These are phyloP conservation scores for Fraxinus ornus DNA, from an alignment of 305 asterid species.

Conservation along the genomic window DNA sequence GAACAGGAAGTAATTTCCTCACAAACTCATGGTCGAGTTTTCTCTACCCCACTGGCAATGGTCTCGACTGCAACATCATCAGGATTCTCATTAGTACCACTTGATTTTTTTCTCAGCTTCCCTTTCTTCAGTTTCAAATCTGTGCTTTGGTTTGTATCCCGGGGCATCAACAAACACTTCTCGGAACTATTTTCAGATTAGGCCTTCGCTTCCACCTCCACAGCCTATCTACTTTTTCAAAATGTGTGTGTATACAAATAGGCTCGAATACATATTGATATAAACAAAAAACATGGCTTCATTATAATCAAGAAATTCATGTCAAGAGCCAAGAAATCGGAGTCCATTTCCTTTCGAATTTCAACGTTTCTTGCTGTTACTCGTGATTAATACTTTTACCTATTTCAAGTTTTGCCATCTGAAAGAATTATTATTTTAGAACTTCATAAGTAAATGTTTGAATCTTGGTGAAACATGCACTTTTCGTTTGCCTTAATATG, in stretches of 20 bases:
- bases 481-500: background rate
- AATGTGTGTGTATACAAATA: background rate
- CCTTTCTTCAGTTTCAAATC: conserved; percentile 25
- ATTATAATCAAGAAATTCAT: background rate
- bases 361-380: background rate
- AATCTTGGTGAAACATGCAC: background rate
- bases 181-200: conserved; percentile 34
- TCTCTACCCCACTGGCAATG: conserved; percentile 38
- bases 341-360: background rate
- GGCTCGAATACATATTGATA: background rate
- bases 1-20: conserved; percentile 37
- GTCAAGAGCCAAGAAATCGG: background rate
- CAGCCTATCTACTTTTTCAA: background rate
- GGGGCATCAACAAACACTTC: conserved; percentile 23
- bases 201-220: conserved; percentile 43
- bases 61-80: conserved; percentile 78
- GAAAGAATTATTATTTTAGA: background rate
- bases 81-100: conserved; percentile 66
- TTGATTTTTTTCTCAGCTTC: conserved; percentile 8
- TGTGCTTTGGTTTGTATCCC: conserved; percentile 40
- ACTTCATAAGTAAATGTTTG: background rate
- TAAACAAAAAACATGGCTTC: background rate
- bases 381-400: background rate
- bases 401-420: background rate
- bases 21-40: conserved; percentile 37